Base-by-base conservation (phyloP, 306 rosid genomes). In the Vicia sativa region DNA sequence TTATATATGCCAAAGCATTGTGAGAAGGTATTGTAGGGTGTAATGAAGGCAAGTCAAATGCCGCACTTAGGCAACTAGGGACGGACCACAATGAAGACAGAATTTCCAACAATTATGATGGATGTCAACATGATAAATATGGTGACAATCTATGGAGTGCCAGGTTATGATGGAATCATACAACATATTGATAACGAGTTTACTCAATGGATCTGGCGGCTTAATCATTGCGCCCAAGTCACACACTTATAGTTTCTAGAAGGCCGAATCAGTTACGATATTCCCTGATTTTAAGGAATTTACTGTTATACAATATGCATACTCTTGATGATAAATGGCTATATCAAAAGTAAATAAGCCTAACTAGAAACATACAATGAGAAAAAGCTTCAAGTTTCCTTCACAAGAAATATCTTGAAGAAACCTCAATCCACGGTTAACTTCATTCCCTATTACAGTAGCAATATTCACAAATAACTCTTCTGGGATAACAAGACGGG, bases 321-420 rank as follows among this genome's bases (percentile, higher is more conserved):
- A 54, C 63, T 57, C 2, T 7, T 12, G 62, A 57, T n/a, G 23
- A 13, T 57, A 7, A 28, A 57, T 56, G 19, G 11, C 21, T 31
- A 29, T 29, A 57, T 57, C 21, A 29, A 31, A 29, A 53, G 64
- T 48, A 55, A 31, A 54, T 13, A 6, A 60, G 15, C 12, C 31
- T 23, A 35, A 67, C 18, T 38, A 55, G 35, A 31, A 80, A 71
- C 85, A 10, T 85, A 92, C 98, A 78, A 75, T 38, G 59, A 89
- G 70, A 53, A 92, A 73, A 52, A 83, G 87, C 84, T 92, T 89
- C 83, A 89, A 50, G 75, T 89, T 84, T 76, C 95, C 89, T 68
- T 78, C 88, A 80, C 87, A 80, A 21, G 98, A 70, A 75, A 86
- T 71, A 86, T 92, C 91, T 77, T 92, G 98, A 78, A 92, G 86